phyloP scores from a whole-genome alignment of 371 early-diverging fungal species.

The Blakeslea trispora region DNA sequence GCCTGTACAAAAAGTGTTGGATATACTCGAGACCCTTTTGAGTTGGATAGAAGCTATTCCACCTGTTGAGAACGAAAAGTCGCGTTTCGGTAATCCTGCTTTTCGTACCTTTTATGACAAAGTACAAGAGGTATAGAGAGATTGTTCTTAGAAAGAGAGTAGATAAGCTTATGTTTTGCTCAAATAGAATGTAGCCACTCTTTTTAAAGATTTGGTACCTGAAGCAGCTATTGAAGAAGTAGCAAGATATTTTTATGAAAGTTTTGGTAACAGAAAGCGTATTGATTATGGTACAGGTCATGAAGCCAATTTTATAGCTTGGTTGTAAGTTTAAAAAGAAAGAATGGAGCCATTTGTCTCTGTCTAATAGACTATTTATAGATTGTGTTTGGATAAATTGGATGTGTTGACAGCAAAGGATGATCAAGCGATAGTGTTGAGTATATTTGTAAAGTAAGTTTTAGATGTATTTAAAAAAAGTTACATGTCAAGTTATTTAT shows the following conservation, averaged over 20 bases:
- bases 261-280: conserved; percentile 95
- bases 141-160: not conserved
- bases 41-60: conserved; percentile 70
- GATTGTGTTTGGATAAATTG: conserved; percentile 81
- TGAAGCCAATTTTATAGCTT: conserved; percentile 95
- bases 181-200: conserved; percentile 20
- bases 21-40: conserved; percentile 63
- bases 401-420: conserved; percentile 65
- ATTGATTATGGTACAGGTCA: conserved; percentile 99
- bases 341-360: too few species aligned
- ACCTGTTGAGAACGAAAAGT: conserved; percentile 75
- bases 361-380: conserved; percentile 34
- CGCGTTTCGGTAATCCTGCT: conserved; percentile 92
- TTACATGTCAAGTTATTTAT: not conserved
- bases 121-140: conserved; percentile 54
- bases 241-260: conserved; percentile 77
- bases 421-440: conserved; percentile 72
- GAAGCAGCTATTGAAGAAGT: conserved; percentile 70
- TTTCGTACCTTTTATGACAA: conserved; percentile 82
- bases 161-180: not conserved
- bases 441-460: conserved; percentile 76
- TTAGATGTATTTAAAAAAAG: not conserved
- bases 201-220: conserved; percentile 47
- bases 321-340: conserved; percentile 85
- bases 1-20: conserved; percentile 62